phyloP scores from a whole-genome alignment of 352 stramenopile genomes.

The Phytophthora parvispora region DNA sequence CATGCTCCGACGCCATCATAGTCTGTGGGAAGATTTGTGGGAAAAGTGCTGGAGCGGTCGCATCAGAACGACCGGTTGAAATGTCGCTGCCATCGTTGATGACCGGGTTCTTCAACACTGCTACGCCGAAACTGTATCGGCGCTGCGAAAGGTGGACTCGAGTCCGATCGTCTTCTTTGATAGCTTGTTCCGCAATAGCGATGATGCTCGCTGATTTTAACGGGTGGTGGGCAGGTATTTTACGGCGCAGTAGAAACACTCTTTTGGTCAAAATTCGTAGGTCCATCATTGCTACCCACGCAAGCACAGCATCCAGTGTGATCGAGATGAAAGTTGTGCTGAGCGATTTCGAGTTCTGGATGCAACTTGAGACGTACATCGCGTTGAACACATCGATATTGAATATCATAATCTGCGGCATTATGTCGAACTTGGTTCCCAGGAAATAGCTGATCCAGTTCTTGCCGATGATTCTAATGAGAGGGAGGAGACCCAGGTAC shows the following conservation, averaged over 20 bases:
- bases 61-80: neutral
- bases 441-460: neutral
- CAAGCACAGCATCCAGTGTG: neutral
- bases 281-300: neutral
- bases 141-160: neutral
- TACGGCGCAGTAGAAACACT: neutral
- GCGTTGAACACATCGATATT: neutral
- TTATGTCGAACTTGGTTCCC: neutral
- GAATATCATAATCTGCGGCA: neutral
- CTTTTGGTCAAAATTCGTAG: neutral
- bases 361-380: neutral
- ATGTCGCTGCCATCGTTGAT: neutral
- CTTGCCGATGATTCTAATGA: neutral
- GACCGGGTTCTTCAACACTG: neutral
- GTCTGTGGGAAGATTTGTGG: neutral
- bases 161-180: neutral
- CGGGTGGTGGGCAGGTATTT: neutral
- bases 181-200: neutral
- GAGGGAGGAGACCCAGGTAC: neutral
- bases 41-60: neutral
- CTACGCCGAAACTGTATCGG: neutral
- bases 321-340: neutral
- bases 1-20: neutral
- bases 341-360: neutral
- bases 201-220: neutral